Percentiles rank a stretch among this genome's conserved stretches.
phyloP scores from a whole-genome alignment of 2,329 filamentous ascomycete genomes.

The Penicillium vulpinum region DNA sequence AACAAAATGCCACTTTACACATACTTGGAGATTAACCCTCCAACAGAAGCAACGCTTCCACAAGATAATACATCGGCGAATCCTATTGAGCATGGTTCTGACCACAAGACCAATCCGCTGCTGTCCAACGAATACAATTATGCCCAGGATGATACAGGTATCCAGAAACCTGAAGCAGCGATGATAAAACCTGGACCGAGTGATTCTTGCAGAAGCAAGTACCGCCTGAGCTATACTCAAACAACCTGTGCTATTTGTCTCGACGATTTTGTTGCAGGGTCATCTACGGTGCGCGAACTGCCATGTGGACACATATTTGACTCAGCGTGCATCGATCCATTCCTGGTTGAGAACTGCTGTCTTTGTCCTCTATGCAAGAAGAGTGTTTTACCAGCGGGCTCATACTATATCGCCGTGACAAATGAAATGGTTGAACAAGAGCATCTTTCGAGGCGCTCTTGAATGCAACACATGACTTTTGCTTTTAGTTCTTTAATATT shows the following conservation, averaged over 20 bases:
- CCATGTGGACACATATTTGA: slow-evolving; percentile 94
- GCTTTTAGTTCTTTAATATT: not conserved
- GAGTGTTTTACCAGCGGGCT: slow-evolving; percentile 70
- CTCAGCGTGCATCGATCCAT: slow-evolving; percentile 84
- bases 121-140: not conserved
- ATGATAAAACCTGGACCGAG: slow-evolving; percentile 8
- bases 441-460: slow-evolving; percentile 57
- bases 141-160: not conserved
- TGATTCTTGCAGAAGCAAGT: slow-evolving; percentile 12
- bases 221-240: slow-evolving; percentile 60
- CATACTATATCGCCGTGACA: slow-evolving; percentile 67
- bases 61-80: slow-evolving; percentile 4
- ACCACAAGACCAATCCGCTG: not conserved
- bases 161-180: slow-evolving; percentile 14
- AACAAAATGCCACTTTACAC: slow-evolving; percentile 75
- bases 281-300: slow-evolving; percentile 76
- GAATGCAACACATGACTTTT: not conserved
- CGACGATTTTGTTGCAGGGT: slow-evolving; percentile 69
- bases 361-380: slow-evolving; percentile 90
- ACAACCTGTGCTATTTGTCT: slow-evolving; percentile 88
- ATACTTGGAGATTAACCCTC: slow-evolving; percentile 54
- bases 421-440: slow-evolving; percentile 86
- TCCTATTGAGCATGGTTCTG: slow-evolving; percentile 3
- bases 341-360: slow-evolving; percentile 74
- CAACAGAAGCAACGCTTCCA: not conserved